These are phyloP conservation scores for maize (Zea mays) DNA, from an alignment of 176 grass and related monocot genomes.

Conservation along the genomic window Zm-B73-REFERENCE-NAM-5.0 NC_050104.1:148410501-148411000, in stretches of 20 bases:
- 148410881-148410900: too few relatives aligned
- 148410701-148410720: conserved; percentile 31
- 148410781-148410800: conserved; percentile 63
- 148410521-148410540: not conserved
- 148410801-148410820: conserved; percentile 69
- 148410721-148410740: not conserved
- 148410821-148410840: conserved; percentile 80
- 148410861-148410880: conserved; percentile 8
- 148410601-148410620: not conserved
- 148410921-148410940: too few relatives aligned
- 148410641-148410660: not conserved
- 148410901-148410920: too few relatives aligned
- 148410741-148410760: conserved; percentile 59
- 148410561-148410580: not conserved
- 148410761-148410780: conserved; percentile 65
- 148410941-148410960: too few relatives aligned
- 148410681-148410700: conserved; percentile 37
- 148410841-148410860: conserved; percentile 79
- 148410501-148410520: not conserved
- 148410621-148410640: not conserved
- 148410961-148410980: conserved; percentile 10
- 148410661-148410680: conserved; percentile 23
- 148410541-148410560: not conserved
- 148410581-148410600: not conserved
- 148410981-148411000: conserved; percentile 95